Conservation (phyloP, 345 rosid genomes). For the Garcia nutans region DNA sequence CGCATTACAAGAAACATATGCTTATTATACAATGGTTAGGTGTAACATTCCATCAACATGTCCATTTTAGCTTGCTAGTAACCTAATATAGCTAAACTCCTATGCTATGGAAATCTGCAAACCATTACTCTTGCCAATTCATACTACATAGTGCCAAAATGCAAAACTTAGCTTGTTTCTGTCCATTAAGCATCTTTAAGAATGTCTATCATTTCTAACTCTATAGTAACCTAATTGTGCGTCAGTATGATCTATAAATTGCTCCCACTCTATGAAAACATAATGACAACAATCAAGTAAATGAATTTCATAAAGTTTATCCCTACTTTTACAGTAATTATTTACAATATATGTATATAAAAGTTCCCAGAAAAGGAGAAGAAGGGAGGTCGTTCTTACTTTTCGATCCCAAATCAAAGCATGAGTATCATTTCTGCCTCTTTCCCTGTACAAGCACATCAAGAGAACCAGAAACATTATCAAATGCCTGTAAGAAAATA, state of each 20-base stretch:
- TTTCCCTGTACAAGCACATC: slow-evolving; percentile 33
- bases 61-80: no score
- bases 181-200: background rate
- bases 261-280: background rate
- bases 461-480: slow-evolving; percentile 1
- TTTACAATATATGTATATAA: background rate
- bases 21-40: no score
- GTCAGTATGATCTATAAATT: background rate
- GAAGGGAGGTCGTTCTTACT: slow-evolving; percentile 35
- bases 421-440: slow-evolving; percentile 47
- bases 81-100: background rate
- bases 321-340: background rate
- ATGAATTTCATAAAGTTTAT: background rate
- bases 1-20: no score
- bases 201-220: background rate
- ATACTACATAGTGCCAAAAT: no score
- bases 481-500: background rate
- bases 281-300: background rate
- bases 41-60: no score
- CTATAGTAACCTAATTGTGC: background rate
- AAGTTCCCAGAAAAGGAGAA: slow-evolving; percentile 1
- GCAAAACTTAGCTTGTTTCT: background rate
- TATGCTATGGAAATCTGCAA: background rate
- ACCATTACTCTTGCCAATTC: background rate
- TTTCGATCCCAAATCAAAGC: slow-evolving; percentile 61